Base-by-base conservation (phyloP, 2,329 filamentous ascomycete genomes). In the Talaromyces amestolkiae region DNA sequence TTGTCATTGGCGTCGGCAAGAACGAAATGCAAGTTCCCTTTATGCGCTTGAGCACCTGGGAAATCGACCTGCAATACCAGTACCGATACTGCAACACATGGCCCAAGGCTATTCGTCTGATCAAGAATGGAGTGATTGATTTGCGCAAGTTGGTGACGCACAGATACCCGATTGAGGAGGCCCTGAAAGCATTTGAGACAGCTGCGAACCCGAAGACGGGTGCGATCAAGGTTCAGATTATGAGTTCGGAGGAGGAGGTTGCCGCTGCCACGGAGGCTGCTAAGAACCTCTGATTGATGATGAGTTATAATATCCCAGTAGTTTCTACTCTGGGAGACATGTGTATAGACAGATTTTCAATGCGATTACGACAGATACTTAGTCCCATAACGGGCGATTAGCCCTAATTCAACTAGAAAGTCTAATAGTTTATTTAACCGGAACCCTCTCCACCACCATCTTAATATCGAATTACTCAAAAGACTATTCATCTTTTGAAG, bases 221-320 rank as follows among this genome's bases (percentile, higher is more conserved):
- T 7, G 92, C 93, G n/a, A 97, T 98, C 80, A 98, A 98, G 85
- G 93, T 97, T 67, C 91, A 93, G 85, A 97, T 97, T 74, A 92
- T 79, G 76, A 78, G 77, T 67, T 77, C 73, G 11, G 75, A 75
- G 67, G 77, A 78, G 66, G 77, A 79, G 67, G 73, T 79, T 39
- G 72, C 41, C 10, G 58, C 59, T 41, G 64, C 64, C 24, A 63
- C 58, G 35, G 35, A 47, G 24, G 63, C 59, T 66, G 64, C 58
- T 22, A 64, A 47, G 24, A 54, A 43, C 17, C 35, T 47, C 19
- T 58, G 49, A 39, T 31, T 3, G 15, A n/a, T 22, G 11, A 56
- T 35, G 37, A 22, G 5, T 35, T 22, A 56, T 39, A 31, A 56
- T 33, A 37, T 39, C 6, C n/a, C 37, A 9, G 53, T 56, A 22